Evolutionary conservation across 2,329 filamentous ascomycete genomes (phyloP).

Genomic region (Colletotrichum cuscutae): DNA sequence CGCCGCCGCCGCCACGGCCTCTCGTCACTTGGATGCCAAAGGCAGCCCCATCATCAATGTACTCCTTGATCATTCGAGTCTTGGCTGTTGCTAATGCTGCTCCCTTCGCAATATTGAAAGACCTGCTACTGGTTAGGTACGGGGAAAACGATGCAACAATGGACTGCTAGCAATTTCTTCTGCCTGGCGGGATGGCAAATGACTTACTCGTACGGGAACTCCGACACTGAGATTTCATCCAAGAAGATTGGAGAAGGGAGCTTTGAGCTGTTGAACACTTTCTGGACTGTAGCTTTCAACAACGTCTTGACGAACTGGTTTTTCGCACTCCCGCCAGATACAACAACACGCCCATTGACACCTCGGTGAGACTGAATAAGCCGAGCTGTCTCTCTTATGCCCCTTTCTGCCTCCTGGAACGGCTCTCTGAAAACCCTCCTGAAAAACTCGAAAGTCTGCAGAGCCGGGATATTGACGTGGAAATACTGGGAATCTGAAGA

Average conservation of each 20-base stretch:
- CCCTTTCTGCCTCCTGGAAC: too few species aligned
- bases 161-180: too few species aligned
- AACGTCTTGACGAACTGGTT: neutral
- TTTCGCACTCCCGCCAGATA: slow-evolving; percentile 3
- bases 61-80: neutral
- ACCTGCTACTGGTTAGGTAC: neutral
- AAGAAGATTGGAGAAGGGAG: too few species aligned
- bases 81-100: neutral
- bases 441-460: too few species aligned
- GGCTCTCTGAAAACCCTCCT: too few species aligned
- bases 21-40: slow-evolving; percentile 9
- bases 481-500: too few species aligned
- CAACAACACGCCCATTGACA: neutral
- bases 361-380: too few species aligned
- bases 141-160: too few species aligned
- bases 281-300: neutral
- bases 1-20: neutral
- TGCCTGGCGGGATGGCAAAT: neutral
- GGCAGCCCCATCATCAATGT: neutral
- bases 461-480: too few species aligned
- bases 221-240: too few species aligned
- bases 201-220: neutral
- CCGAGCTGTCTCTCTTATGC: too few species aligned
- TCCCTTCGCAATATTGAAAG: neutral
- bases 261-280: neutral